Evolutionary conservation across 2,329 filamentous ascomycete genomes (phyloP), one percentile per base, ranked within the genome.

Genomic region (Dactylellina drechsleri): DNA sequence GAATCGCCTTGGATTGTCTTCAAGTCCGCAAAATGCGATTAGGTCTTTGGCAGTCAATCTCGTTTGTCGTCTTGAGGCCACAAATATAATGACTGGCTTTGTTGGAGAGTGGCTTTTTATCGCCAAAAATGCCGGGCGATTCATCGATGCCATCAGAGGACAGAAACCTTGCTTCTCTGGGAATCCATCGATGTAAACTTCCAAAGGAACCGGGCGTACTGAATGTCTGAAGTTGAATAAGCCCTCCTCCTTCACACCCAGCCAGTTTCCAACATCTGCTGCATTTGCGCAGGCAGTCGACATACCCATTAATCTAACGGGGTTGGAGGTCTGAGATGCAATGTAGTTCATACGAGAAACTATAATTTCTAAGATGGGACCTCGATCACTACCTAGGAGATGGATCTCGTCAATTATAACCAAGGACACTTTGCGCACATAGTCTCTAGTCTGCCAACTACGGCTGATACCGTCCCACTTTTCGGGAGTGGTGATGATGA

Each of bases 381-480:
- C 77, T 82, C 95, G 91, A 80, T 99, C 95, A 74, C 95, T 93
- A 28, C 95, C 96, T n/a, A 99, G 87, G 28, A 99, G 84, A 83
- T 99, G 95, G 70, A 99, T 99, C 83, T 99, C 95, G 80, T 99
- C 95, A 78, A 99, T 99, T 76, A 99, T 97, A 61, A 99, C 95
- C 15, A 99, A 84, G 75, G 93, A 94, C 73, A 99, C 95, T 82
- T 97, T 91, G 61, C 93, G 89, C 47, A 99, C 95, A 78, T 99
- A 99, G 75, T 92, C 91, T 88, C 95, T 91, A 4, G 94, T 98
- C 82, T 98, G 93, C 95, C 96, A 99, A 80, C 92, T 96, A 87
- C 95, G 91, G 79, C 92, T 97, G 78, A 99, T 98, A 87, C 96
- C 96, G 81, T 99, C 96, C 95, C 95, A 99, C 82, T 99, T 99